Evolutionary conservation across 495 filamentous ascomycete genomes (phyloP).

Genomic region (Podospora bellae-mahoneyi): DNA sequence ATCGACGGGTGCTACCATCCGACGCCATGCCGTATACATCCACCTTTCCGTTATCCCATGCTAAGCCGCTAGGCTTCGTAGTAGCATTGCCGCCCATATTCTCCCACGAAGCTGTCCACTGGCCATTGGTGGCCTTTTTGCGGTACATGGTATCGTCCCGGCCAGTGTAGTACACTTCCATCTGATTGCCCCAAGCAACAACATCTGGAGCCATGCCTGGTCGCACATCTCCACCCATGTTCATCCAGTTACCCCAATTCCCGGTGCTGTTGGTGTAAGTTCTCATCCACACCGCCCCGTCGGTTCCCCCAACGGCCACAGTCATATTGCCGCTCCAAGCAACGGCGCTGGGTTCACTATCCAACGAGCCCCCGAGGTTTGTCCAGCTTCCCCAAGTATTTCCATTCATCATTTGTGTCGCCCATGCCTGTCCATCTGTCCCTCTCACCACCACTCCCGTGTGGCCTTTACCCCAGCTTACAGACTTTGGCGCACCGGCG

Average conservation of each 20-base stretch:
- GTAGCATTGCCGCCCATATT: slow-evolving; percentile 24
- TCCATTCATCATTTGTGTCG: slow-evolving; percentile 12
- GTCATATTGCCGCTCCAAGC: slow-evolving; percentile 28
- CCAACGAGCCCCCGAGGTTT: slow-evolving; percentile 21
- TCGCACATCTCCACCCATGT: slow-evolving; percentile 25
- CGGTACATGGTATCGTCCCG: slow-evolving; percentile 30
- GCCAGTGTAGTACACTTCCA: slow-evolving; percentile 39
- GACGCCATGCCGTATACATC: slow-evolving; percentile 30
- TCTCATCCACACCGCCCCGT: slow-evolving; percentile 29
- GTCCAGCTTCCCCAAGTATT: slow-evolving; percentile 24
- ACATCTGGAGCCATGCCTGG: slow-evolving; percentile 22
- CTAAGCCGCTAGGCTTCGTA: slow-evolving; percentile 29
- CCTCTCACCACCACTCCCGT: slow-evolving; percentile 26
- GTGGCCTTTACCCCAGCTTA: slow-evolving; percentile 22
- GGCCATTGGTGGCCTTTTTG: slow-evolving; percentile 21
- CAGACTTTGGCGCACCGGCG: slow-evolving; percentile 24
- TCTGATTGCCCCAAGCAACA: slow-evolving; percentile 17
- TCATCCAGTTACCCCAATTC: slow-evolving; percentile 24
- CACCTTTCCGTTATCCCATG: slow-evolving; percentile 33
- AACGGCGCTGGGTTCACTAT: slow-evolving; percentile 22
- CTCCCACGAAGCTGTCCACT: slow-evolving; percentile 27
- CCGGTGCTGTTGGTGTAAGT: slow-evolving; percentile 16
- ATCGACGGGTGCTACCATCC: not conserved
- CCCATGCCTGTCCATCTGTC: slow-evolving; percentile 27
- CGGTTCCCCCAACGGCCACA: slow-evolving; percentile 27